A percentile compares a stretch with the other conserved stretches of the same genome.
Conservation (phyloP, 2,329 filamentous ascomycete species). For the Pseudonectria foliicola region DNA sequence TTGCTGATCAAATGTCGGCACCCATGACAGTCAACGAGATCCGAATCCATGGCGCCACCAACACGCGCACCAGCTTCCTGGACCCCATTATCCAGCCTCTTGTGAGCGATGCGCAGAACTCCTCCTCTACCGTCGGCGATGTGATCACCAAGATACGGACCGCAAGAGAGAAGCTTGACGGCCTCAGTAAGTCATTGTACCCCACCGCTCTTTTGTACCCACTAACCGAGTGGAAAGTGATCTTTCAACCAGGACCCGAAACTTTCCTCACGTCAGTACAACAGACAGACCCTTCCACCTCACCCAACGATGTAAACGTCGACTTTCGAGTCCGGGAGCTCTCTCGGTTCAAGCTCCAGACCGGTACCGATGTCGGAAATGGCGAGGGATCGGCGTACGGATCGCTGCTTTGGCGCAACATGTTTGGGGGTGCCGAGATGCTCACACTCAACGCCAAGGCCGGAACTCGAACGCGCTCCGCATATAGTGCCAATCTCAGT, state of each 20-base stretch:
- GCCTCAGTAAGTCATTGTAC: slow-evolving; percentile 58
- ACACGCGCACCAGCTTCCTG: slow-evolving; percentile 80
- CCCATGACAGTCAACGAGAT: slow-evolving; percentile 85
- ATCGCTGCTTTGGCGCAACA: slow-evolving; percentile 79
- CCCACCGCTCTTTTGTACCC: not conserved
- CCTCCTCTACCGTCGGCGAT: slow-evolving; percentile 70
- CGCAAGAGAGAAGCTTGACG: slow-evolving; percentile 66
- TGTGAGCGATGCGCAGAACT: slow-evolving; percentile 58
- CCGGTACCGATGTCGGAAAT: slow-evolving; percentile 89
- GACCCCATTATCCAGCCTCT: slow-evolving; percentile 74
- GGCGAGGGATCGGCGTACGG: slow-evolving; percentile 90
- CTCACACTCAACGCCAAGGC: slow-evolving; percentile 80
- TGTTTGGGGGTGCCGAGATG: slow-evolving; percentile 90
- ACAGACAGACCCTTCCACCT: slow-evolving; percentile 59
- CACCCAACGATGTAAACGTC: slow-evolving; percentile 73
- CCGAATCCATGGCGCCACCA: slow-evolving; percentile 70
- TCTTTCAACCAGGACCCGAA: slow-evolving; percentile 77
- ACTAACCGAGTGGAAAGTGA: slow-evolving; percentile 47
- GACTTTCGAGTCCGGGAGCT: slow-evolving; percentile 78
- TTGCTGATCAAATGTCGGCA: slow-evolving; percentile 69
- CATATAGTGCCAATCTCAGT: slow-evolving; percentile 81
- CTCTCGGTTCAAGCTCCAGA: slow-evolving; percentile 79
- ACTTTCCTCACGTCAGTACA: slow-evolving; percentile 75
- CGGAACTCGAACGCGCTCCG: slow-evolving; percentile 83
- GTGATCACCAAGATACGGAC: slow-evolving; percentile 65